Evolutionary conservation across 495 filamentous ascomycete species (phyloP), one percentile per base, ranked within the genome.

Genomic region (Neurospora sp.): DNA sequence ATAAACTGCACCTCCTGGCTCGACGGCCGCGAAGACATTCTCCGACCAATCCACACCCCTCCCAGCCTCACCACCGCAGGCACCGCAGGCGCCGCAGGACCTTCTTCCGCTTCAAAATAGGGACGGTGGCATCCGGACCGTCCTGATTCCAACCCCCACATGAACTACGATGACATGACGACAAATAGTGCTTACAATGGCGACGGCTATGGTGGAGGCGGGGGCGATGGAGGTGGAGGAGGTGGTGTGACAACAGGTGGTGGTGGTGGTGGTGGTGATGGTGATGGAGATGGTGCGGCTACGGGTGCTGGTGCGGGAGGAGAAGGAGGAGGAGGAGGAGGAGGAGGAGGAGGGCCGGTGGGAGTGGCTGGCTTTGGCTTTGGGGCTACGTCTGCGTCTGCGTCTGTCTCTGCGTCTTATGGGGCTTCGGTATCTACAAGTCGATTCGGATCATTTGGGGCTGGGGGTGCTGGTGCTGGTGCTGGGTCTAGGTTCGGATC

Each of bases 1-100:
- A 77, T 90, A 20, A 90, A 92, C 73, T 93, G 91, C 77, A 92
- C 90, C 6, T 92, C 89, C 73, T 93, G 91, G 91, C 87, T 89
- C 75, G 91, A 93, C 82, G 91, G 90, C n/a, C 84, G 90, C 74
- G 91, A 93, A 78, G 89, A 92, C 16, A 14, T 61, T 1, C 12
- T 8, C 22, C 53, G 22, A 27, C 53, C 9, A 16, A 31, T 61
- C 5, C 53, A 27, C 53, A 31, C 20, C 9, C 48, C 48, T 12
- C n/a, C 48, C 22, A 31, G 53, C 22, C 4, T 20, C 48, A 27
- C 53, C 22, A 31, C 48, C 2, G 0, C 20, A 5, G 22, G 48
- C 48, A 31, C 42, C 42, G 17, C 42, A 31, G 27, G 27, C 27
- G 16, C 42, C 42, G 17, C 42, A 31, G 27, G 27, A 2, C 42